These are phyloP conservation scores for Vanilla planifolia DNA, from an alignment of 106 monocot species.

Conservation along the genomic window DNA sequence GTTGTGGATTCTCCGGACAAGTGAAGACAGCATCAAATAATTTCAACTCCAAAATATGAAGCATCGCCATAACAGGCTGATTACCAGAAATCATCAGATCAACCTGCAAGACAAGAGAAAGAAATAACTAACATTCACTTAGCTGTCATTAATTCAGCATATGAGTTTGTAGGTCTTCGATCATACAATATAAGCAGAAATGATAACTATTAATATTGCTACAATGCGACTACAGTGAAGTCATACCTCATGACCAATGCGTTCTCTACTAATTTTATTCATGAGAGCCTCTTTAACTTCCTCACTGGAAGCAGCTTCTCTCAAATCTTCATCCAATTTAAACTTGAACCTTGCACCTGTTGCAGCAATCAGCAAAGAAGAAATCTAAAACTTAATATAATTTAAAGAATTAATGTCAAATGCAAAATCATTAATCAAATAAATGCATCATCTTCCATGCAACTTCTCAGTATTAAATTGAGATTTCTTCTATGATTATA, in stretches of 20 bases:
- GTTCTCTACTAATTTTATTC: slow-evolving; percentile 93
- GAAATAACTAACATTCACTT: not conserved
- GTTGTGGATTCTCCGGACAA: slow-evolving; percentile 48
- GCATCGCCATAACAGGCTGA: slow-evolving; percentile 68
- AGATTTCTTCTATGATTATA: not conserved
- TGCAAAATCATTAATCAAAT: slow-evolving; percentile 2
- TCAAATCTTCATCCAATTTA: slow-evolving; percentile 69
- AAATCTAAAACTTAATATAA: not conserved
- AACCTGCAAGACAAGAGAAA: slow-evolving; percentile 33
- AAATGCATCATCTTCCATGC: not conserved
- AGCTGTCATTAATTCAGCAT: not conserved
- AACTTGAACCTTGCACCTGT: slow-evolving; percentile 91
- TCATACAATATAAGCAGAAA: not conserved
- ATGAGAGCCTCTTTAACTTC: slow-evolving; percentile 74
- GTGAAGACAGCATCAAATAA: slow-evolving; percentile 74
- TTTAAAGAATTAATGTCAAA: not conserved
- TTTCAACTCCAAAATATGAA: slow-evolving; percentile 61
- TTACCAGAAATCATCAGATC: slow-evolving; percentile 91
- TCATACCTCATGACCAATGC: slow-evolving; percentile 91
- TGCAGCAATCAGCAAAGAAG: not conserved
- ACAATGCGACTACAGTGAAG: not conserved
- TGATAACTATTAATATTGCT: not conserved
- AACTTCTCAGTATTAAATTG: not conserved
- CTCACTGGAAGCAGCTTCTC: slow-evolving; percentile 72
- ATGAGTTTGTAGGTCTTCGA: not conserved